Evolutionary conservation across 352 stramenopile genomes (phyloP).

Genomic region (Peronospora belbahrii): DNA sequence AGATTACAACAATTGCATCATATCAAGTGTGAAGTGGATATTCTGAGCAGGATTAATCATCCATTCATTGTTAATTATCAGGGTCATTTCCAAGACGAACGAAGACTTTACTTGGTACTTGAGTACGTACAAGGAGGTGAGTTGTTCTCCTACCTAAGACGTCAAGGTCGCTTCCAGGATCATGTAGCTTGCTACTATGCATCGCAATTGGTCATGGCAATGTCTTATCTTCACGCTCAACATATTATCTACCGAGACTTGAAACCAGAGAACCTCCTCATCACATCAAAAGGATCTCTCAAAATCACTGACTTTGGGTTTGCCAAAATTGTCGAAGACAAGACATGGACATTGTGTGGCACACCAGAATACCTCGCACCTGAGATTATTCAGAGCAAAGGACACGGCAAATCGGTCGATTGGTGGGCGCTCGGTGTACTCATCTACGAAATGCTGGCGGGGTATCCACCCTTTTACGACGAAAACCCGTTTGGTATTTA

Average conservation of each 20-base stretch:
- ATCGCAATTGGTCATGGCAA: constrained; percentile 79
- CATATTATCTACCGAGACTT: constrained; percentile 91
- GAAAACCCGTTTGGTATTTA: constrained; percentile 92
- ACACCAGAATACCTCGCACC: constrained; percentile 91
- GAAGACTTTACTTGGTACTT: constrained; percentile 84
- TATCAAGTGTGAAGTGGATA: constrained; percentile 89
- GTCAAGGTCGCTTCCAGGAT: constrained; percentile 71
- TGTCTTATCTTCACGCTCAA: constrained; percentile 86
- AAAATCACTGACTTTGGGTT: constrained; percentile 93
- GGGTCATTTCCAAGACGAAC: constrained; percentile 87
- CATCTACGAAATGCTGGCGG: constrained; percentile 89
- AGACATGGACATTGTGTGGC: constrained; percentile 89
- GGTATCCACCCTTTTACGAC: constrained; percentile 88
- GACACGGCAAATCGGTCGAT: constrained; percentile 86
- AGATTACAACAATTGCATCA: constrained; percentile 86
- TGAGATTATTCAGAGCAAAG: constrained; percentile 90
- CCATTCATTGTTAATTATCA: constrained; percentile 88
- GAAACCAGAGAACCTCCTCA: constrained; percentile 91
- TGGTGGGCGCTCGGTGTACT: constrained; percentile 89
- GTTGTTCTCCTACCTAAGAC: constrained; percentile 87
- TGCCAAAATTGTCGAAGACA: constrained; percentile 86
- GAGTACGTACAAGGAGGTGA: constrained; percentile 91
- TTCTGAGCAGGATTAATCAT: constrained; percentile 81
- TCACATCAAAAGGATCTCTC: constrained; percentile 83
- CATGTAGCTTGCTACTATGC: constrained; percentile 87